Evolutionary conservation across 331 rosid genomes (phyloP), one percentile per base, ranked within the genome.

Genomic region (Saraca asoca): DNA sequence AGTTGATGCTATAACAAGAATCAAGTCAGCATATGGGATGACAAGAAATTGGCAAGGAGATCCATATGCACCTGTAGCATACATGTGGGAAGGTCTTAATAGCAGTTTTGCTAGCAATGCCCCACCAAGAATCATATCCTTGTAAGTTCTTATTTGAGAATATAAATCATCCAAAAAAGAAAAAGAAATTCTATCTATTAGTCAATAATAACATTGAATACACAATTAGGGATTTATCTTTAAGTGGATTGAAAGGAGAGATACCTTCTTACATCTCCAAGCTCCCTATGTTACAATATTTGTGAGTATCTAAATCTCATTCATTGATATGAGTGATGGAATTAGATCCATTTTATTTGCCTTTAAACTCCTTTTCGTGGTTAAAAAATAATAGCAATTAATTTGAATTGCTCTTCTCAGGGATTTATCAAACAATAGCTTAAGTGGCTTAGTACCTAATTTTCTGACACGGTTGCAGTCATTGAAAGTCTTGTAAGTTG

Each of bases 41-140:
- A 51, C 6, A 17, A 80, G 68, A 50, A 80, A 80, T 67, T 87
- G 95, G 91, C 76, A 87, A 55, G 87, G 90, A n/a, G 88, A 87
- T 77, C 91, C 91, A 44, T 88, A 87, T 24, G 58, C 12, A 6
- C 95, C 87, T 0, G 9, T 2, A 51, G 38, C 7, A 1, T 85
- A 49, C 74, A n/a, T 12, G 56, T 88, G 95, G 91, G 71, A 57
- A 11, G 87, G 85, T 17, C 58, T 88, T 37, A 66, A 65, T 5
- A 83, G 92, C 16, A 80, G 78, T 69, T 24, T 49, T 65, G 61
- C 38, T 14, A 75, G 35, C 0, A 12, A 48, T 50, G 41, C 46
- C 5, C 15, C 42, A 6, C 72, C 83, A 5, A 74, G 81, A 69
- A 81, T 88, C 73, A 78, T 20, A 70, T 81, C 75, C 24, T 56